Evolutionary conservation across 257 asterid species (phyloP).

Genomic region (Dorcoceras hygrometricum): DNA sequence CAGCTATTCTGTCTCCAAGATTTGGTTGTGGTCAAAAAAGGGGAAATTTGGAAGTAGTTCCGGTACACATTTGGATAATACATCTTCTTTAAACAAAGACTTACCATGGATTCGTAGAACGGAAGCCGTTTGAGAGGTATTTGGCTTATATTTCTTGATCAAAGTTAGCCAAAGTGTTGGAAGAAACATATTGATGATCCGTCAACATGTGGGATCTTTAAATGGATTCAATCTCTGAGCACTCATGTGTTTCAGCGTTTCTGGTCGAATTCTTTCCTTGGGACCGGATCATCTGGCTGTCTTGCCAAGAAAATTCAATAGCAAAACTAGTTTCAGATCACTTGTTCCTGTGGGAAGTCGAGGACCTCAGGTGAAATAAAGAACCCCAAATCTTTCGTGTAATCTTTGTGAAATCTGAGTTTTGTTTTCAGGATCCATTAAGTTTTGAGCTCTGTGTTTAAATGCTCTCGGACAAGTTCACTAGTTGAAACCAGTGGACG

Average conservation of each 20-base stretch:
- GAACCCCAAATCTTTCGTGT: background rate
- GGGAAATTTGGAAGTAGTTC: constrained; percentile 51
- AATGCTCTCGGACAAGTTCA: too few species aligned
- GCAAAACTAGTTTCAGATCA: background rate
- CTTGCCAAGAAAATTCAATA: background rate
- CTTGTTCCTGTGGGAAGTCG: background rate
- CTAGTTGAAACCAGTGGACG: too few species aligned
- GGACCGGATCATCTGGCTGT: background rate
- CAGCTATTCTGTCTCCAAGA: constrained; percentile 82
- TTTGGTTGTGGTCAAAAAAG: constrained; percentile 84
- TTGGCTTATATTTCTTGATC: constrained; percentile 19
- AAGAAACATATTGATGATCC: background rate
- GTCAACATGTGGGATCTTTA: background rate
- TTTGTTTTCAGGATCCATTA: background rate
- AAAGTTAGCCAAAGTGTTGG: constrained; percentile 11
- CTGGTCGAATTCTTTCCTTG: too few species aligned
- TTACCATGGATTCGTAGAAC: constrained; percentile 37
- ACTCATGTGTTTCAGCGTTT: too few species aligned
- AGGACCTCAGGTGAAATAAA: background rate
- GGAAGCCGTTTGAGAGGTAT: constrained; percentile 31
- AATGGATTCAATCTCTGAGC: background rate
- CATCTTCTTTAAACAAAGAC: constrained; percentile 28
- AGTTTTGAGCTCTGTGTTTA: too few species aligned
- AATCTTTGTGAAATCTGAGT: background rate
- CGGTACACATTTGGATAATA: constrained; percentile 30